Base-by-base conservation (phyloP, 805 yeast genomes). In the Saccharomycopsis malanga region DNA sequence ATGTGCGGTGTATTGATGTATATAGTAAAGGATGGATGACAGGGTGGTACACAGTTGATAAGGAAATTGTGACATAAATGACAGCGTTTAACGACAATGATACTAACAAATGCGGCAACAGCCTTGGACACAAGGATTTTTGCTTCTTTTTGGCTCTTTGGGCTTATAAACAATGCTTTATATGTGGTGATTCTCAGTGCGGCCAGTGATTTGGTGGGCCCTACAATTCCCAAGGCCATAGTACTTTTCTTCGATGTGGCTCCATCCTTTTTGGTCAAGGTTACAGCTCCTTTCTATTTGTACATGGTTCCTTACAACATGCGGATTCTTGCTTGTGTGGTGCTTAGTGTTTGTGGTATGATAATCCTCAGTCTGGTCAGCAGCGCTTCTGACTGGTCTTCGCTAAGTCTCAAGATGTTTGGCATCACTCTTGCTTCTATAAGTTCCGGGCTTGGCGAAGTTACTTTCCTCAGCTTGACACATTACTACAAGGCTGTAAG, bases 181-280 rank as follows among this genome's bases (percentile, higher is more conserved):
- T 91, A 89, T 65, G 97, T 91, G 27, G 91, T 91, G 14, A 89
- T 91, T 34, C 68, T 91, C 12, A 80, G 95, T 0, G 95, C 97
- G 0, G 98, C 98, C 2, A 77, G 87, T 27, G 98, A 91, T 60
- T 68, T 91, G 12, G 96, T 89, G 1, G 96, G 96, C 0, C 76
- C 87, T 1, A 56, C 70, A 4, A 74, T 83, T 0, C 97, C 98
- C 7, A 91, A 91, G 62, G 89, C 95, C 1, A 65, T 81, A 2
- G 95, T 91, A 3, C 67, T 91, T 4, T 65, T 91, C 49, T 91
- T 95, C 0, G 96, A 91, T 61, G 87, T 91, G 25, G 55, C 86
- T 15, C 98, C 98, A 0, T 75, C 96, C 1, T 82, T 91, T 55
- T 29, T 74, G 1, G 62, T 87, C 53, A 91, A 91, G 60, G 51